These are phyloP conservation scores for Thelonectria olida DNA, from an alignment of 2,329 filamentous ascomycete genomes.

Conservation along the genomic window DNA sequence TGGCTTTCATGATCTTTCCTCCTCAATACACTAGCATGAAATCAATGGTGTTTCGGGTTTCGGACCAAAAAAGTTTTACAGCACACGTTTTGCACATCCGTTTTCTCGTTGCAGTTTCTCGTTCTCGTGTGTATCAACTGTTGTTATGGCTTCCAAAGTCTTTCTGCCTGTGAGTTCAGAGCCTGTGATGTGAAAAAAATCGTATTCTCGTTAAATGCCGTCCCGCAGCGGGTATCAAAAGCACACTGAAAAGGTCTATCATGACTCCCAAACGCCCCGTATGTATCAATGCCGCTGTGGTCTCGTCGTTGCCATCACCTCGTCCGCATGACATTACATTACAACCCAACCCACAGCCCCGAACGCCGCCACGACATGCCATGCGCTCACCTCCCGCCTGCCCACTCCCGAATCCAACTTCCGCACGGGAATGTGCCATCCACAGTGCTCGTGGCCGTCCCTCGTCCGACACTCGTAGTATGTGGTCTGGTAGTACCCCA, in stretches of 20 bases:
- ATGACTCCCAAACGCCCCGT: not conserved
- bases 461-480: constrained; percentile 47
- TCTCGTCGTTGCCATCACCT: not conserved
- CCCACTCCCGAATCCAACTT: constrained; percentile 36
- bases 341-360: constrained; percentile 31
- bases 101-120: not conserved
- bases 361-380: constrained; percentile 32
- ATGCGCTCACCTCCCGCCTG: constrained; percentile 18
- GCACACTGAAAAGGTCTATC: constrained; percentile 9
- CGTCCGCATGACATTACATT: constrained; percentile 7
- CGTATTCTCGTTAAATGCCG: constrained; percentile 10
- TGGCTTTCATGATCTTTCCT: constrained; percentile 44
- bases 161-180: not conserved
- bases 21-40: constrained; percentile 54
- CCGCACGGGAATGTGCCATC: constrained; percentile 48
- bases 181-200: not conserved
- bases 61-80: constrained; percentile 46
- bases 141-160: not conserved
- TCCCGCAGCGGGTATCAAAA: constrained; percentile 21
- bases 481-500: constrained; percentile 46
- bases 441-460: constrained; percentile 44
- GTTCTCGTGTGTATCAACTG: not conserved
- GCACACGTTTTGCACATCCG: constrained; percentile 13
- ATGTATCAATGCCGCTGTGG: not conserved
- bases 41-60: constrained; percentile 54